Conservation (phyloP, 176 grass and related monocot species). For the Aegilops tauschii region DNA sequence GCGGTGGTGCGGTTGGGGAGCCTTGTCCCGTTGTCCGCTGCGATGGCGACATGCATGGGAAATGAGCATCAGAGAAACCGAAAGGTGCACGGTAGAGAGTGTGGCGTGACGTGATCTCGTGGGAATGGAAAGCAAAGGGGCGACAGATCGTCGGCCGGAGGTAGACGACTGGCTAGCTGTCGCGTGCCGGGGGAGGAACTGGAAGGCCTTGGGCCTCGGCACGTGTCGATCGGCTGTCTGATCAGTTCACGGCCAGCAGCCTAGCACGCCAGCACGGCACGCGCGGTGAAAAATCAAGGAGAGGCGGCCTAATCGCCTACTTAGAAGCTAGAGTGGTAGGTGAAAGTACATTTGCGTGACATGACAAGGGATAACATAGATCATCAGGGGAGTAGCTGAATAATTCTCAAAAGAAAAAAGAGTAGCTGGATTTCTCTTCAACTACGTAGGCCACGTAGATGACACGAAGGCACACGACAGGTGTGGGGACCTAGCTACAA, state of each 20-base stretch:
- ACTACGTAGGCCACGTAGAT: not conserved
- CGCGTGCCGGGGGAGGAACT: not conserved
- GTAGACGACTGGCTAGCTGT: not conserved
- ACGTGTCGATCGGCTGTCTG: constrained; percentile 9
- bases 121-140: not conserved
- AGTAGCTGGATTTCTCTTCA: not conserved
- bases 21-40: not conserved
- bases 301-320: not conserved
- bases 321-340: not conserved
- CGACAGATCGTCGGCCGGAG: not conserved
- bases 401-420: too few relatives aligned
- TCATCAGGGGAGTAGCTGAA: not conserved
- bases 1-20: constrained; percentile 38
- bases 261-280: not conserved
- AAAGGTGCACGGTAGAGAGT: not conserved
- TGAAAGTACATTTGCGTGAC: not conserved
- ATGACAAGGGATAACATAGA: not conserved
- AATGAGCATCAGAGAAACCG: not conserved
- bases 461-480: too few relatives aligned
- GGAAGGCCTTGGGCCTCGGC: not conserved
- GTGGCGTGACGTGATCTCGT: not conserved
- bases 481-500: too few relatives aligned
- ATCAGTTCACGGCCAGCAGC: not conserved
- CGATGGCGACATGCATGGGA: not conserved
- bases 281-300: not conserved